A percentile compares a stretch with the other conserved stretches of the same genome.
phyloP scores from a whole-genome alignment of 2,329 filamentous ascomycete genomes.

The Neofusicoccum sp. region DNA sequence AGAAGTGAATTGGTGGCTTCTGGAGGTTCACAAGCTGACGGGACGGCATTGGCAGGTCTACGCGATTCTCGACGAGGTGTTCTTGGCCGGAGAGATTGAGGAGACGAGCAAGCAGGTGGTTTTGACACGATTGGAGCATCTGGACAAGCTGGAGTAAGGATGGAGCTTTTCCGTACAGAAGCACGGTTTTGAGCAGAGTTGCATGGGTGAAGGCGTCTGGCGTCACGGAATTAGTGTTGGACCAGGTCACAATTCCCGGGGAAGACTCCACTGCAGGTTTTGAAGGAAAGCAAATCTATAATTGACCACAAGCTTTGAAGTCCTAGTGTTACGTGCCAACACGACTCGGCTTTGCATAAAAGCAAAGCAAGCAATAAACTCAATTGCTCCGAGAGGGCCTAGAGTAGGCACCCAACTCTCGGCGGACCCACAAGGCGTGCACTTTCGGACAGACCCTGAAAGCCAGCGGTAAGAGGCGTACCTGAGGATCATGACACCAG shows the following conservation, averaged over 20 bases:
- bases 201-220: conserved; percentile 10
- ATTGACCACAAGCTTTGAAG: neutral
- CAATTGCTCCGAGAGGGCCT: neutral
- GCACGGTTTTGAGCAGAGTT: neutral
- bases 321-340: neutral
- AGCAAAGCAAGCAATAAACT: neutral
- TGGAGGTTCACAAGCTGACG: conserved; percentile 23
- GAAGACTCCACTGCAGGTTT: neutral
- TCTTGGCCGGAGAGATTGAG: conserved; percentile 95
- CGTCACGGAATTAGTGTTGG: neutral
- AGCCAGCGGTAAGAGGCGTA: neutral
- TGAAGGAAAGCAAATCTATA: conserved; percentile 2
- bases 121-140: conserved; percentile 86
- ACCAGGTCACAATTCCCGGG: neutral
- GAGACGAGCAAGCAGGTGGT: conserved; percentile 99
- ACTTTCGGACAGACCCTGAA: neutral
- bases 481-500: neutral
- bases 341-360: neutral
- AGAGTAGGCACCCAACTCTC: no score
- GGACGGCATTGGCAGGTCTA: conserved; percentile 66
- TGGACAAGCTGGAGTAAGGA: conserved; percentile 86
- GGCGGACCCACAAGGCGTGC: neutral
- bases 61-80: conserved; percentile 97
- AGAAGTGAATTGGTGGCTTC: neutral
- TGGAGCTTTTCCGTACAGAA: neutral